Conservation (phyloP, 345 rosid species). For the Dipteronia sinensis region DNA sequence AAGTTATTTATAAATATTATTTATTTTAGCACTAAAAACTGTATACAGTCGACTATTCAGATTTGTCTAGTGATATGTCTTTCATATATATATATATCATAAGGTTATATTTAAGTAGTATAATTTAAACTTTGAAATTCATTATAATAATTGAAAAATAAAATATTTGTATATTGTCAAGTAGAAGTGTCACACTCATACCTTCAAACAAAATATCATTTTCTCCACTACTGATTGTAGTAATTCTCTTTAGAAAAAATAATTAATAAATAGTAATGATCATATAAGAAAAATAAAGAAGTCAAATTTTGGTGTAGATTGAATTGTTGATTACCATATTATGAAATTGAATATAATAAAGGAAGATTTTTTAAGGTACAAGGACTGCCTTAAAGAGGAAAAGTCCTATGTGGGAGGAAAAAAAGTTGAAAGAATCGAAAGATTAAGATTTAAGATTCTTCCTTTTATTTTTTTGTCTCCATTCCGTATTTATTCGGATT, state of each 20-base stretch:
- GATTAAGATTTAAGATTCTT: conserved; percentile 5
- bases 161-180: too few species aligned
- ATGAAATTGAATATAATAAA: conserved; percentile 1
- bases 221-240: not conserved
- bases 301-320: conserved; percentile 6
- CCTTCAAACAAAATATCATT: not conserved
- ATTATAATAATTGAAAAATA: too few species aligned
- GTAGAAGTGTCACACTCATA: not conserved
- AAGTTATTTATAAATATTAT: too few species aligned
- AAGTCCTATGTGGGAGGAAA: conserved; percentile 25
- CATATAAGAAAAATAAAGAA: not conserved
- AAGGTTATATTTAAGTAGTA: too few species aligned
- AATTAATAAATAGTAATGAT: not conserved
- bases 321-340: conserved; percentile 2
- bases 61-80: too few species aligned
- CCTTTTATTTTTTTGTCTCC: not conserved
- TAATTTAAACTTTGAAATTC: too few species aligned
- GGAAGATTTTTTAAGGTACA: not conserved
- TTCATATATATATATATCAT: too few species aligned
- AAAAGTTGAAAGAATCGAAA: not conserved
- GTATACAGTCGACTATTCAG: too few species aligned
- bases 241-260: not conserved
- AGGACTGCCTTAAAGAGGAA: too few species aligned
- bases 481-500: not conserved
- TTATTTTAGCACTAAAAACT: too few species aligned